A percentile compares a stretch with the other conserved stretches of the same genome.
These are phyloP conservation scores for Candida ascalaphidarum DNA, from an alignment of 805 yeast species.

Conservation along the genomic window DNA sequence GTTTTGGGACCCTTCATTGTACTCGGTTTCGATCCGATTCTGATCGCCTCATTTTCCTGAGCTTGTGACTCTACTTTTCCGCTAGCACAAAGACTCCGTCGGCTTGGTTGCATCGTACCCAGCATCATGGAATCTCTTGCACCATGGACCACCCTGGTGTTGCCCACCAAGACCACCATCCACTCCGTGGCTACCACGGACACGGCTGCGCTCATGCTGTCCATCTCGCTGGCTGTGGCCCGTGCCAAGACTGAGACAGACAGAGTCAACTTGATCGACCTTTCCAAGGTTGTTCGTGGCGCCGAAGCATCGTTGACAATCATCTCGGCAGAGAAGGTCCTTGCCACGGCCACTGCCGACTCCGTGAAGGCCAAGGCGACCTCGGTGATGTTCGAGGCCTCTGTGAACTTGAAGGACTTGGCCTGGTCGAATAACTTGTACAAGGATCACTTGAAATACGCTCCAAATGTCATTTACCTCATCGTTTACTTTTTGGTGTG, in stretches of 20 bases:
- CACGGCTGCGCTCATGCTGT: slow-evolving; percentile 2
- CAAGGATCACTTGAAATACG: slow-evolving; percentile 18
- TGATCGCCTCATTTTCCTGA: too few relatives aligned
- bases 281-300: slow-evolving; percentile 1
- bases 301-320: slow-evolving; percentile 1
- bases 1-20: too few relatives aligned
- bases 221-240: slow-evolving; percentile 8
- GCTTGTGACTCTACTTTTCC: neutral
- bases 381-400: slow-evolving; percentile 10
- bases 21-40: too few relatives aligned
- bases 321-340: slow-evolving; percentile 1
- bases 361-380: slow-evolving; percentile 19
- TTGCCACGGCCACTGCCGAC: slow-evolving; percentile 1
- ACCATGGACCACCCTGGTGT: neutral
- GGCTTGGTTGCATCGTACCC: neutral
- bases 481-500: slow-evolving; percentile 17
- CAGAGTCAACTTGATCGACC: slow-evolving; percentile 6
- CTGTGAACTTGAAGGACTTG: slow-evolving; percentile 10
- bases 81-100: neutral
- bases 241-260: slow-evolving; percentile 13
- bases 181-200: neutral
- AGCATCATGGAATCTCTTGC: neutral
- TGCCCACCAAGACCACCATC: neutral
- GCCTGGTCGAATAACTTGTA: slow-evolving; percentile 13
- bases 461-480: slow-evolving; percentile 25